These are phyloP conservation scores for Dorcoceras hygrometricum DNA, from an alignment of 257 asterid genomes.

Conservation along the genomic window DNA sequence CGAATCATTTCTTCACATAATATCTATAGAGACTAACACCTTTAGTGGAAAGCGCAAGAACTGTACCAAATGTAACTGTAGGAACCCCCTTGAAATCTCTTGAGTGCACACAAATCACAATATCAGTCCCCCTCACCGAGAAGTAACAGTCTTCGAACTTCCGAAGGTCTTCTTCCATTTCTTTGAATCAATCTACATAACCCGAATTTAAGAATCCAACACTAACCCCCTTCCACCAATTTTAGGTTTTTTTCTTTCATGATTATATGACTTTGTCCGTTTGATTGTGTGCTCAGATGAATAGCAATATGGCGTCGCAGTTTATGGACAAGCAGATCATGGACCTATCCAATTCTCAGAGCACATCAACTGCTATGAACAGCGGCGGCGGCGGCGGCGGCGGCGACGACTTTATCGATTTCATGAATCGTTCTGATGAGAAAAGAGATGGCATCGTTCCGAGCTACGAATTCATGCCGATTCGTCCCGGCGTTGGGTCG, in stretches of 20 bases:
- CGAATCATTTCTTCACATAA: too few species aligned
- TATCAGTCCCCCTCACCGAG: neutral
- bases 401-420: constrained; percentile 63
- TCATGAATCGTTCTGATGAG: constrained; percentile 55
- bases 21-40: too few species aligned
- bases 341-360: constrained; percentile 85
- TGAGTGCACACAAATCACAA: too few species aligned
- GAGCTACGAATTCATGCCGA: neutral
- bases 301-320: constrained; percentile 52
- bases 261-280: neutral
- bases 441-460: constrained; percentile 47
- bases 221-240: neutral
- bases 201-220: neutral
- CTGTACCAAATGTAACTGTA: neutral
- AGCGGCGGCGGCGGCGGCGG: constrained; percentile 25
- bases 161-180: neutral
- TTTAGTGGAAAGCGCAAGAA: neutral
- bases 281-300: constrained; percentile 51
- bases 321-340: constrained; percentile 98
- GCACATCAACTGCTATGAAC: constrained; percentile 21
- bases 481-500: neutral
- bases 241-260: neutral
- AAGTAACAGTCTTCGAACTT: neutral
- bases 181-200: neutral
- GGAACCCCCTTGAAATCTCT: too few species aligned